These are phyloP conservation scores for Colletotrichum phormii DNA, from an alignment of 2,329 filamentous ascomycete genomes.

Conservation along the genomic window DNA sequence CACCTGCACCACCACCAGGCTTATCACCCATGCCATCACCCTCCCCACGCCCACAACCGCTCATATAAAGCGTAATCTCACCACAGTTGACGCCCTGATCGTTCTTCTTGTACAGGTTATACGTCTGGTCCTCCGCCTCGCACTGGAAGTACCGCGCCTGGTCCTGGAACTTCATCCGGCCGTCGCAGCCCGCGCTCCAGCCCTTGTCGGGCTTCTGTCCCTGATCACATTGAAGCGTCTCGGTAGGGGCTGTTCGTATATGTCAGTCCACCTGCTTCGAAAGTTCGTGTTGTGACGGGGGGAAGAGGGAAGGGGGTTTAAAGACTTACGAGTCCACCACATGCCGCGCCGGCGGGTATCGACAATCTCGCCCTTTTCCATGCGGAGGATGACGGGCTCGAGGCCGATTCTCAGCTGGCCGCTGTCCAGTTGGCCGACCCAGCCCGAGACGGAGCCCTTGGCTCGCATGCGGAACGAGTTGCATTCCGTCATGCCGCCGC, in stretches of 20 bases:
- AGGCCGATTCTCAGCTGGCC: conserved; percentile 70
- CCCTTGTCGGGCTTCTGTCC: conserved; percentile 63
- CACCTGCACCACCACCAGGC: neutral
- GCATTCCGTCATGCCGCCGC: conserved; percentile 14
- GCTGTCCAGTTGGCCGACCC: conserved; percentile 69
- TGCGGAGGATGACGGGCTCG: conserved; percentile 56
- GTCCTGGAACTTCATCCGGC: conserved; percentile 63
- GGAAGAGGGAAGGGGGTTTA: too few relatives aligned
- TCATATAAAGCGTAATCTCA: conserved; percentile 54
- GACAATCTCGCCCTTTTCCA: conserved; percentile 61
- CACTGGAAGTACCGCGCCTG: conserved; percentile 70
- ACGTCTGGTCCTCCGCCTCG: conserved; percentile 64
- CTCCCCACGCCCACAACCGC: neutral
- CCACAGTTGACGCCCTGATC: conserved; percentile 58
- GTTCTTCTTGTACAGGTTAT: conserved; percentile 64
- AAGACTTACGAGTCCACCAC: conserved; percentile 68
- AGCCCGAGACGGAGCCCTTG: conserved; percentile 60
- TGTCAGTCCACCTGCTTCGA: neutral
- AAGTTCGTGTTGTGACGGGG: neutral
- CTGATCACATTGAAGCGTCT: conserved; percentile 71
- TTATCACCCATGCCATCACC: neutral
- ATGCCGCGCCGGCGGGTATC: conserved; percentile 70
- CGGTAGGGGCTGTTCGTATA: conserved; percentile 58
- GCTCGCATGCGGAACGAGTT: conserved; percentile 63
- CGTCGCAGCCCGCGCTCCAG: conserved; percentile 66